phyloP scores from a whole-genome alignment of 495 filamentous ascomycete species.

The Hyaloscypha variabilis region DNA sequence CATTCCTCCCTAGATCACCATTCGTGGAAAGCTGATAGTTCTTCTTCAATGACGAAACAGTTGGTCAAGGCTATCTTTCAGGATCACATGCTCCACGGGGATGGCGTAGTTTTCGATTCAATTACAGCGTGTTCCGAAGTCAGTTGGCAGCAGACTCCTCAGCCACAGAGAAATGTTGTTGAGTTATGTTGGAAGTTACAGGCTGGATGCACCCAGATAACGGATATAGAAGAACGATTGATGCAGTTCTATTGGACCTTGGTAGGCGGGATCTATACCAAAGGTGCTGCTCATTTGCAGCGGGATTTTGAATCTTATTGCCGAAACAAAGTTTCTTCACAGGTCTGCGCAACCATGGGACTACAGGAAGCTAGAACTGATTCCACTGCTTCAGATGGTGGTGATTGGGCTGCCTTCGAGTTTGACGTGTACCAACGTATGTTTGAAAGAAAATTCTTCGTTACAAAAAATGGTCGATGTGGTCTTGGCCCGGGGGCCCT shows the following conservation, averaged over 20 bases:
- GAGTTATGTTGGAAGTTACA: background rate
- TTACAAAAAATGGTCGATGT: background rate
- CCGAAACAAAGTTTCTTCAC: background rate
- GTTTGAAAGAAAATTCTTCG: conserved; percentile 3
- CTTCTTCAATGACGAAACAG: background rate
- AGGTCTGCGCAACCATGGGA: background rate
- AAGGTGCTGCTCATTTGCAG: background rate
- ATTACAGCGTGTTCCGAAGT: background rate
- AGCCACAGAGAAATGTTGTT: background rate
- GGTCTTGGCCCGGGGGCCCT: conserved; percentile 9
- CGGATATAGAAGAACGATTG: background rate
- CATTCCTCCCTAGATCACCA: background rate
- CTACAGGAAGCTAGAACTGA: background rate
- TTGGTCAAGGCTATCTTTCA: background rate
- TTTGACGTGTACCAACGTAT: background rate
- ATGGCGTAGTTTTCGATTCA: background rate
- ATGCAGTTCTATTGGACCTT: background rate
- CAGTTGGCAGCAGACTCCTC: background rate
- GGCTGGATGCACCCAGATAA: background rate
- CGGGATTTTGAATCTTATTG: background rate
- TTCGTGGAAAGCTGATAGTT: background rate
- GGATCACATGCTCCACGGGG: background rate
- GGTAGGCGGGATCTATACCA: background rate
- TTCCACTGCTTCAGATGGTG: background rate
- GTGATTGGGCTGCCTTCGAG: background rate